Evolutionary conservation across 805 yeast species (phyloP).

Genomic region (Nakazawaea laoshanensis): DNA sequence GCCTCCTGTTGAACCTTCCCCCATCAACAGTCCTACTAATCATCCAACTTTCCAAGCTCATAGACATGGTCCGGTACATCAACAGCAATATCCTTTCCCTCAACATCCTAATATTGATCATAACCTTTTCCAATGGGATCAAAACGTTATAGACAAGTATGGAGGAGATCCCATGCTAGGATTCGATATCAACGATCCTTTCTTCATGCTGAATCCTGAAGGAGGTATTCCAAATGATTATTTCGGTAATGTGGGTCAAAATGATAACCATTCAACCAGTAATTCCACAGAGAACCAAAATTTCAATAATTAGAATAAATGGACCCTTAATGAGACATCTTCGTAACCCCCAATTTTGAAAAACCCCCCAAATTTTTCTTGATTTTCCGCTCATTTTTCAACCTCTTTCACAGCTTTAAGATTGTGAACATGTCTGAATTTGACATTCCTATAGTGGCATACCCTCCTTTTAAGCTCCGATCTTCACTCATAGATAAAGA

Average conservation of each 20-base stretch:
- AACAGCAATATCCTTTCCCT: slow-evolving; percentile 10
- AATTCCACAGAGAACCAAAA: slow-evolving; percentile 6
- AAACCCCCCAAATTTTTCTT: no score
- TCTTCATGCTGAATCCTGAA: slow-evolving; percentile 39
- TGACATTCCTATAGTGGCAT: slow-evolving; percentile 54
- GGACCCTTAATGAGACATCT: no score
- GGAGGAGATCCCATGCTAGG: slow-evolving; percentile 30
- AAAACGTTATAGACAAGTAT: slow-evolving; percentile 7
- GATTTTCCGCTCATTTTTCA: no score
- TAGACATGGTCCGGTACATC: slow-evolving; percentile 1
- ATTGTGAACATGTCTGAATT: slow-evolving; percentile 11
- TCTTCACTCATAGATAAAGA: slow-evolving; percentile 76
- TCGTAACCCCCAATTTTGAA: no score
- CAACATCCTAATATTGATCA: slow-evolving; percentile 7
- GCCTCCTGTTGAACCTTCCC: background rate
- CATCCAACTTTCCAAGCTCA: slow-evolving; percentile 4
- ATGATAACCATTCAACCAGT: slow-evolving; percentile 2
- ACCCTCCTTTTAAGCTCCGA: slow-evolving; percentile 67
- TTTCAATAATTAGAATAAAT: no score
- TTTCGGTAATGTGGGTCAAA: slow-evolving; percentile 5
- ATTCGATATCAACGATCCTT: slow-evolving; percentile 35
- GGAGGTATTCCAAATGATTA: slow-evolving; percentile 11
- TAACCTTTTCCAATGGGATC: slow-evolving; percentile 9
- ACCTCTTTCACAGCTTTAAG: no score
- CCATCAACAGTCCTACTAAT: slow-evolving; percentile 4